A percentile compares a stretch with the other conserved stretches of the same genome.
Evolutionary conservation across 768 basidiomycete genomes (phyloP).

Genomic region (Termitomyces sp.): DNA sequence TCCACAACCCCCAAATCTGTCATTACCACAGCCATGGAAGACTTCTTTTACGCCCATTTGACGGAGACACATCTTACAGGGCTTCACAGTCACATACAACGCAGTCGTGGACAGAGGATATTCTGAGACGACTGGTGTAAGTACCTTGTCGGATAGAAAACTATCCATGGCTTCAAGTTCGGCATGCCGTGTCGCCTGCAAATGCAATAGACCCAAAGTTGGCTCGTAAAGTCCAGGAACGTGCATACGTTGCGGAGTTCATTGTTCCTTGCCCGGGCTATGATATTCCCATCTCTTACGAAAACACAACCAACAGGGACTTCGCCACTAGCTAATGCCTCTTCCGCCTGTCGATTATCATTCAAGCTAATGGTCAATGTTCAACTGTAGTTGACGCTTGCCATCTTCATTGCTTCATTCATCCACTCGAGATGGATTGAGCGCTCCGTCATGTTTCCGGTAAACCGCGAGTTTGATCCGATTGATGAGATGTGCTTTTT

Average conservation of each 20-base stretch:
- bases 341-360: slow-evolving; percentile 54
- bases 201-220: not conserved
- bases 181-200: slow-evolving; percentile 93
- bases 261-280: slow-evolving; percentile 90
- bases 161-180: slow-evolving; percentile 95
- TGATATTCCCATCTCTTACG: slow-evolving; percentile 67
- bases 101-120: slow-evolving; percentile 75
- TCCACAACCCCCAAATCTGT: slow-evolving; percentile 94
- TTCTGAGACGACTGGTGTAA: slow-evolving; percentile 43
- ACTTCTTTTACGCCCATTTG: slow-evolving; percentile 90
- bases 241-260: slow-evolving; percentile 78
- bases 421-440: slow-evolving; percentile 59
- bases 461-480: not conserved
- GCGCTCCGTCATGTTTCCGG: not conserved
- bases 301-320: slow-evolving; percentile 98
- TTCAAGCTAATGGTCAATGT: not conserved
- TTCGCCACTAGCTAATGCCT: slow-evolving; percentile 79
- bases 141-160: slow-evolving; percentile 58
- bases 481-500: not conserved
- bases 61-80: slow-evolving; percentile 97
- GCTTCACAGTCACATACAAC: slow-evolving; percentile 97
- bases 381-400: slow-evolving; percentile 20
- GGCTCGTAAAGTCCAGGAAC: slow-evolving; percentile 1
- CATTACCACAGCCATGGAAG: slow-evolving; percentile 91
- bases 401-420: slow-evolving; percentile 81